Conservation (phyloP, 495 filamentous ascomycete species). For the Aspergillus egyptiacus region DNA sequence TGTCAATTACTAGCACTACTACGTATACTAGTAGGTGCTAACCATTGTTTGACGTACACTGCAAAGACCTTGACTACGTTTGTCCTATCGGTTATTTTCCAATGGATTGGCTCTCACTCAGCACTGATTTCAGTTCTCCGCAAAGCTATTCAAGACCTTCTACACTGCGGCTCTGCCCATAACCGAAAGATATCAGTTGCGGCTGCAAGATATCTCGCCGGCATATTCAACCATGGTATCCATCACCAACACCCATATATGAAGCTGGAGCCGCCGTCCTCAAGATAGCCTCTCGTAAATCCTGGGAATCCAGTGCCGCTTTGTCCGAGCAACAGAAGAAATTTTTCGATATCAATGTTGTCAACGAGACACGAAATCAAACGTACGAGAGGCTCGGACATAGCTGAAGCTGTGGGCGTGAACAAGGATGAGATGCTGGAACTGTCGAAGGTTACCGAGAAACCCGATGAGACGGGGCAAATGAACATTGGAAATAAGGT, state of each 20-base stretch:
- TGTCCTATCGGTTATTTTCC: slow-evolving; percentile 51
- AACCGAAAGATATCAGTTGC: slow-evolving; percentile 48
- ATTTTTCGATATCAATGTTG: slow-evolving; percentile 77
- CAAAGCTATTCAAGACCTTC: slow-evolving; percentile 68
- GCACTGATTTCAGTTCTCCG: slow-evolving; percentile 40
- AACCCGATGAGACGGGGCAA: slow-evolving; percentile 53
- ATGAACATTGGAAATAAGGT: slow-evolving; percentile 70
- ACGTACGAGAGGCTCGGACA: slow-evolving; percentile 74
- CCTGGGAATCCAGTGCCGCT: slow-evolving; percentile 68
- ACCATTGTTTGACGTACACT: neutral
- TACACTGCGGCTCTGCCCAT: slow-evolving; percentile 52
- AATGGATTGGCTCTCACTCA: slow-evolving; percentile 16
- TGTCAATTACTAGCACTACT: too few relatives aligned
- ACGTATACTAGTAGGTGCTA: too few relatives aligned
- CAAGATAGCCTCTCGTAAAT: slow-evolving; percentile 57
- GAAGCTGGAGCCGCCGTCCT: slow-evolving; percentile 80
- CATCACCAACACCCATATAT: slow-evolving; percentile 78
- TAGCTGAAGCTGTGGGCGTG: slow-evolving; percentile 62
- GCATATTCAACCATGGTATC: slow-evolving; percentile 95
- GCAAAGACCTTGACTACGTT: slow-evolving; percentile 71
- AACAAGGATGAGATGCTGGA: slow-evolving; percentile 58
- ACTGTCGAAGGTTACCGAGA: slow-evolving; percentile 58
- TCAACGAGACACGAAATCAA: slow-evolving; percentile 73
- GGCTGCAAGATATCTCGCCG: slow-evolving; percentile 72
- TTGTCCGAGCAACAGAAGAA: slow-evolving; percentile 65